phyloP scores from a whole-genome alignment of 2,329 filamentous ascomycete genomes.

The Cercospora zeina region DNA sequence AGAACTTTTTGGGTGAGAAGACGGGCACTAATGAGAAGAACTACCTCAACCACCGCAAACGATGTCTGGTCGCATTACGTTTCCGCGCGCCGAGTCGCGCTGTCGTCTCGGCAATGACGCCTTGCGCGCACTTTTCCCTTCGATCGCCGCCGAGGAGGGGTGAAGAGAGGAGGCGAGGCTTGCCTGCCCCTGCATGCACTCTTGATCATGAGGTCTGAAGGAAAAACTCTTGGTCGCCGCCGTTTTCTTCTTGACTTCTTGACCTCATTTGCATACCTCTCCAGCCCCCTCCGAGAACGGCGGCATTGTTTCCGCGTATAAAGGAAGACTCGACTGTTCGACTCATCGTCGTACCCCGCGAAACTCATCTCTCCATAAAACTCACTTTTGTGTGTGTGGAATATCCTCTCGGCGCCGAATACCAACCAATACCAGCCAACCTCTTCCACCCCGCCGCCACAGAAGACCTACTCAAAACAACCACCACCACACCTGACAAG shows the following conservation, averaged over 20 bases:
- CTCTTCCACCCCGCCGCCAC: no score
- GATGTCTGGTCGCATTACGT: slow-evolving; percentile 11
- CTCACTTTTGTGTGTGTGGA: neutral
- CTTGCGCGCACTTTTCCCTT: neutral
- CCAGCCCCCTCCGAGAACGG: neutral
- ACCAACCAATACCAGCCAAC: no score
- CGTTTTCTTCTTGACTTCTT: neutral
- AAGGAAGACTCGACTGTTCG: neutral
- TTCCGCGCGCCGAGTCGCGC: neutral
- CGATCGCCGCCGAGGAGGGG: slow-evolving; percentile 3
- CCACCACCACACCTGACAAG: neutral
- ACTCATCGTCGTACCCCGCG: neutral
- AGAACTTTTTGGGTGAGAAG: no score
- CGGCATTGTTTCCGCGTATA: neutral
- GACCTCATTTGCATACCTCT: neutral
- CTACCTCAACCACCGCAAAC: neutral
- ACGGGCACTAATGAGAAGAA: neutral
- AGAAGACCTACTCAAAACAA: neutral
- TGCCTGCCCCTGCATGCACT: no score
- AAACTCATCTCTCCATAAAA: neutral
- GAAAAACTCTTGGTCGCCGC: neutral
- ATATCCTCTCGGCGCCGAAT: neutral
- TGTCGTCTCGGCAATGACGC: slow-evolving; percentile 9
- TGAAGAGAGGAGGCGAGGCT: neutral
- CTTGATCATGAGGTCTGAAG: slow-evolving; percentile 3